Evolutionary conservation across 768 basidiomycete genomes (phyloP).

Genomic region (Leucogyrophana mollusca): DNA sequence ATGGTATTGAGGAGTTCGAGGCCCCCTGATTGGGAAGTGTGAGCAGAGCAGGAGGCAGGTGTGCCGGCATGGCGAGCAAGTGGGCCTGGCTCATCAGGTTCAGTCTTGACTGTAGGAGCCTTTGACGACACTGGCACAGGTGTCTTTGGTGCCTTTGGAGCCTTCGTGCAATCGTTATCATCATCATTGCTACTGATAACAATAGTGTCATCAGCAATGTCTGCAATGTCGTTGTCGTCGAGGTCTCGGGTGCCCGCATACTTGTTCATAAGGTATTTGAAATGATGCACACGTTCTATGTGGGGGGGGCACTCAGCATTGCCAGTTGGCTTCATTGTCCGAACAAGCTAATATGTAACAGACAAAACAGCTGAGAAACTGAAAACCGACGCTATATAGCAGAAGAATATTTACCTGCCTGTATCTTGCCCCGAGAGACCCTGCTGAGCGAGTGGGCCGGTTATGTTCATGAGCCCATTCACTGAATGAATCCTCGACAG

Average conservation of each 20-base stretch:
- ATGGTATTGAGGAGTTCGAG: constrained; percentile 16
- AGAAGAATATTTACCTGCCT: constrained; percentile 21
- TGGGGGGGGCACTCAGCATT: constrained; percentile 12
- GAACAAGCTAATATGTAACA: too few species aligned
- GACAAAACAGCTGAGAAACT: too few species aligned
- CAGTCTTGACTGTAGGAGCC: too few species aligned
- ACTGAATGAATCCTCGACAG: too few species aligned
- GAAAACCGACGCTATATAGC: background rate
- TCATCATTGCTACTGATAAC: background rate
- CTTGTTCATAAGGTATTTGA: constrained; percentile 20
- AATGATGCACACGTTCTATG: constrained; percentile 17
- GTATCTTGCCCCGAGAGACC: constrained; percentile 24
- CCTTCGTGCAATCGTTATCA: too few species aligned
- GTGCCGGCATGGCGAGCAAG: background rate
- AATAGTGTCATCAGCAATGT: background rate
- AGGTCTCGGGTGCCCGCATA: constrained; percentile 12
- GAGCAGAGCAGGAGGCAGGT: constrained; percentile 4
- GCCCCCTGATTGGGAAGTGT: constrained; percentile 5
- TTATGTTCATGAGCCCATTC: too few species aligned
- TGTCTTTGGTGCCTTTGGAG: background rate
- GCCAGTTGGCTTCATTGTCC: constrained; percentile 22
- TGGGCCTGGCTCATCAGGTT: too few species aligned
- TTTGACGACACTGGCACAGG: too few species aligned
- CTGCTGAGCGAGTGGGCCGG: too few species aligned
- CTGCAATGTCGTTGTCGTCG: constrained; percentile 14